Evolutionary conservation across 768 basidiomycete genomes (phyloP).

Genomic region (Thelephora aurantiotincta): DNA sequence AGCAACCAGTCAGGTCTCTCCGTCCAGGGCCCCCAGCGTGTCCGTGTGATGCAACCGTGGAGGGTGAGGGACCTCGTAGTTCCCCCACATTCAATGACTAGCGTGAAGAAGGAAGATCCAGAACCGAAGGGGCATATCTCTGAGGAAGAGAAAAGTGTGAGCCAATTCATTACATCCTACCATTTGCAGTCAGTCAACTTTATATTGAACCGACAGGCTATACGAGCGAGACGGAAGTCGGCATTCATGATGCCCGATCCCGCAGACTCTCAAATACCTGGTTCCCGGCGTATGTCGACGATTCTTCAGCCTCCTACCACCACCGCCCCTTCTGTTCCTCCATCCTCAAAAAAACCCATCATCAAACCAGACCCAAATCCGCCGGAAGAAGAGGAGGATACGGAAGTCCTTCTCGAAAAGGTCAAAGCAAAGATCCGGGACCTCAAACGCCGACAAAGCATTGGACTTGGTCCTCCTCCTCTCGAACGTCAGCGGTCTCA

Average conservation of each 20-base stretch:
- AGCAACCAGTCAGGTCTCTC: constrained; percentile 6
- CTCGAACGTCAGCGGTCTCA: constrained; percentile 5
- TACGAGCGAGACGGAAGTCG: constrained; percentile 47
- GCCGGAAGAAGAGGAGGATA: constrained; percentile 17
- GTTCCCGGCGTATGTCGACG: constrained; percentile 24
- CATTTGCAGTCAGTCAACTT: background rate
- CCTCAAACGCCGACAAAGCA: constrained; percentile 21
- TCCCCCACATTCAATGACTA: constrained; percentile 13
- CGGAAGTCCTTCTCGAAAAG: constrained; percentile 19
- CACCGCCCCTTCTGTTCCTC: background rate
- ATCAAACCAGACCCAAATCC: constrained; percentile 2
- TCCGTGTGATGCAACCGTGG: constrained; percentile 39
- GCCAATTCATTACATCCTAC: background rate
- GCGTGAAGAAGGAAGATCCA: constrained; percentile 7
- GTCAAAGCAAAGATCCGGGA: constrained; percentile 24
- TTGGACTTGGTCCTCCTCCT: constrained; percentile 9
- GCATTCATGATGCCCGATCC: constrained; percentile 32
- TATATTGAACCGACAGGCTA: constrained; percentile 25
- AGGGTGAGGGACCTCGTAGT: constrained; percentile 40
- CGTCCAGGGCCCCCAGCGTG: constrained; percentile 27
- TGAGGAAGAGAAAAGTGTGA: constrained; percentile 35
- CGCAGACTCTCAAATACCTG: constrained; percentile 36
- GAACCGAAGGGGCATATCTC: constrained; percentile 15
- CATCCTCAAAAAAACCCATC: background rate
- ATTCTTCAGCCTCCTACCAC: constrained; percentile 10